Evolutionary conservation across 2,329 filamentous ascomycete genomes (phyloP).

Genomic region (Lasiodiplodia gonubiensis): DNA sequence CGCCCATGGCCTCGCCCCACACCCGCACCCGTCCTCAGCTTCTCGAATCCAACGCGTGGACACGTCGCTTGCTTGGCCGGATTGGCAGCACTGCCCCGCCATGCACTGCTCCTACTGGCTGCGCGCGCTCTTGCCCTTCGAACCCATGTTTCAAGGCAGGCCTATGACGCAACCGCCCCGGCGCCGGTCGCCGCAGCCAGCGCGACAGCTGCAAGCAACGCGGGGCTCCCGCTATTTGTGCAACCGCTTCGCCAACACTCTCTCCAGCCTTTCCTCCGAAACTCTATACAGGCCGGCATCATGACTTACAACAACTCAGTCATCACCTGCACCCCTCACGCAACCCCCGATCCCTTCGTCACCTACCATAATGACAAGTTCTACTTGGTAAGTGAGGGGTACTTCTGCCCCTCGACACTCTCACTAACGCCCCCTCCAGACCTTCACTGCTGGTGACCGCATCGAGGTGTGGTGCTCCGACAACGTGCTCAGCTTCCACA

Average conservation of each 20-base stretch:
- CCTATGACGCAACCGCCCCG: constrained; percentile 20
- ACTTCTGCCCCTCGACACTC: neutral
- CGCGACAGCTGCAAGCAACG: neutral
- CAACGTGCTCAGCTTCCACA: constrained; percentile 48
- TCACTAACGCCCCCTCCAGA: constrained; percentile 33
- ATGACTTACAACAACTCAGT: constrained; percentile 47
- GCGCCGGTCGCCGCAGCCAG: neutral
- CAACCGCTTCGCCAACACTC: constrained; percentile 10
- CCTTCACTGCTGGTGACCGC: constrained; percentile 52
- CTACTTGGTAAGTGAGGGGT: constrained; percentile 45
- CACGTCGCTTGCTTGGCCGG: constrained; percentile 3
- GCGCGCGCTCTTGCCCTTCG: neutral
- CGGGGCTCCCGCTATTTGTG: constrained; percentile 10
- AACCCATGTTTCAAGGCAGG: constrained; percentile 15
- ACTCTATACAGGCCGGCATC: constrained; percentile 11
- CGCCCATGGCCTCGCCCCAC: neutral
- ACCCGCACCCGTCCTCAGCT: neutral
- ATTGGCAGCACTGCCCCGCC: constrained; percentile 14
- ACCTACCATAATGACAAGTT: constrained; percentile 50
- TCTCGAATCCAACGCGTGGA: neutral
- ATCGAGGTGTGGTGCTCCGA: constrained; percentile 53
- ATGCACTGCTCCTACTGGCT: neutral
- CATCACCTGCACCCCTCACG: constrained; percentile 48
- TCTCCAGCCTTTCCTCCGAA: neutral
- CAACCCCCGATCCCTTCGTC: constrained; percentile 54